A percentile compares a stretch with the other conserved stretches of the same genome.
Evolutionary conservation across 2,329 filamentous ascomycete genomes (phyloP).

Genomic region (Hypomyces perniciosus): DNA sequence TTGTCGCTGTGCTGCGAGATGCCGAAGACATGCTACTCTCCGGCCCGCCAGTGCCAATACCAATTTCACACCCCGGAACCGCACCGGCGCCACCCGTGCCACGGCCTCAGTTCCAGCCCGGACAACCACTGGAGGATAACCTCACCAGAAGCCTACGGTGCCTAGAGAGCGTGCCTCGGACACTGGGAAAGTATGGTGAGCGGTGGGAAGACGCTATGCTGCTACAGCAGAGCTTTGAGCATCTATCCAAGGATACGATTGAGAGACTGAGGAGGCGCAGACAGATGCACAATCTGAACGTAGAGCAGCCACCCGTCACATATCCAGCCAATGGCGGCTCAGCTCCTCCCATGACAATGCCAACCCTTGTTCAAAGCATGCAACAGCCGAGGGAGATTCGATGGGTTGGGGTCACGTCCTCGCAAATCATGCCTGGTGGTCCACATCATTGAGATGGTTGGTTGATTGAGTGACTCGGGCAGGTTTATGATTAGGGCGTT

Average conservation of each 20-base stretch:
- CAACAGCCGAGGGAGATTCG: conserved; percentile 14
- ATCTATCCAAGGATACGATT: conserved; percentile 39
- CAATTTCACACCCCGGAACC: conserved; percentile 40
- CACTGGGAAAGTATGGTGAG: conserved; percentile 50
- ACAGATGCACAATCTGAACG: conserved; percentile 25
- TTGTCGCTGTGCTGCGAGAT: conserved; percentile 54
- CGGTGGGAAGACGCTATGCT: conserved; percentile 53
- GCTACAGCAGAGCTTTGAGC: conserved; percentile 49
- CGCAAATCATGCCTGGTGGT: conserved; percentile 17
- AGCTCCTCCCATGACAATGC: not conserved
- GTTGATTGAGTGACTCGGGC: too few species aligned
- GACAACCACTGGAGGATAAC: conserved; percentile 40
- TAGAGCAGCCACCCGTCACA: conserved; percentile 26
- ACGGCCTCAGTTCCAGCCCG: conserved; percentile 30
- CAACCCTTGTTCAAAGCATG: conserved; percentile 7
- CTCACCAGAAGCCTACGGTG: conserved; percentile 51
- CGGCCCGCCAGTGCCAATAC: conserved; percentile 40
- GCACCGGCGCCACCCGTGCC: conserved; percentile 50
- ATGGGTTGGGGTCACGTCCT: conserved; percentile 17
- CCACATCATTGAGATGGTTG: conserved; percentile 6
- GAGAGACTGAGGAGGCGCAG: conserved; percentile 37
- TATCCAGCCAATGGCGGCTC: conserved; percentile 11
- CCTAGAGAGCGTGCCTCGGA: conserved; percentile 48
- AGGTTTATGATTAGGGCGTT: not conserved
- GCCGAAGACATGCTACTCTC: conserved; percentile 52